phyloP scores from a whole-genome alignment of 2,329 filamentous ascomycete species.

The Xylaria sp. region DNA sequence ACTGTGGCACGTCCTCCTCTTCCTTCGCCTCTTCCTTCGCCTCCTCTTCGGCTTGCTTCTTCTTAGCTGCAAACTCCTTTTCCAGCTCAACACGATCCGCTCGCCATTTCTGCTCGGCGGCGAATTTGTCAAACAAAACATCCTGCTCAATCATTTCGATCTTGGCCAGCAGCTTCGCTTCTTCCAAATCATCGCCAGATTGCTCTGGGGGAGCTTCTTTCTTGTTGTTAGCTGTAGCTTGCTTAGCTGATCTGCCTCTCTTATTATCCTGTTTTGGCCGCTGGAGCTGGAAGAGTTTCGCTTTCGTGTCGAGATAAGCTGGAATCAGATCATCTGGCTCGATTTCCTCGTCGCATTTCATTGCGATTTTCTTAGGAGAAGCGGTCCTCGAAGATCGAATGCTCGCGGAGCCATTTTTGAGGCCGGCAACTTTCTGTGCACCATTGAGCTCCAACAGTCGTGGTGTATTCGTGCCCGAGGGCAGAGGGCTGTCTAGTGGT shows the following conservation, averaged over 20 bases:
- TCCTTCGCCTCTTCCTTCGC: conserved; percentile 38
- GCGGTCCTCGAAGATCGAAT: conserved; percentile 32
- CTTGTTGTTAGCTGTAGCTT: conserved; percentile 5
- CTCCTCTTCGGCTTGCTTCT: conserved; percentile 41
- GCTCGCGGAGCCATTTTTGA: conserved; percentile 41
- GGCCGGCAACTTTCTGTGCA: conserved; percentile 32
- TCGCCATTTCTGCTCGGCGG: conserved; percentile 69
- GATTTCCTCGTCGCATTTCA: conserved; percentile 68
- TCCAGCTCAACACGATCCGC: conserved; percentile 61
- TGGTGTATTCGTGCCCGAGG: conserved; percentile 55
- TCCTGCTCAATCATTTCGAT: conserved; percentile 77
- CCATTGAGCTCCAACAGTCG: conserved; percentile 42
- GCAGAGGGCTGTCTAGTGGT: conserved; percentile 51
- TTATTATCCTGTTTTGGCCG: conserved; percentile 52
- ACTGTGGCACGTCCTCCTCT: conserved; percentile 33
- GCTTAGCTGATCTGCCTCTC: conserved; percentile 39
- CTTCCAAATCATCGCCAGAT: conserved; percentile 47
- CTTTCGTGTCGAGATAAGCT: conserved; percentile 75
- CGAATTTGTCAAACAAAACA: conserved; percentile 69
- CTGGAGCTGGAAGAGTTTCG: conserved; percentile 65
- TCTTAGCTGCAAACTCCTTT: conserved; percentile 59
- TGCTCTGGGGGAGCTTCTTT: conserved; percentile 11
- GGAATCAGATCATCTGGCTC: conserved; percentile 76
- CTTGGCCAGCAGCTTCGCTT: conserved; percentile 71
- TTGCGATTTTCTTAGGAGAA: conserved; percentile 46